Base-by-base conservation (phyloP, 2,329 filamentous ascomycete genomes). In the Fusarium duplospermum region DNA sequence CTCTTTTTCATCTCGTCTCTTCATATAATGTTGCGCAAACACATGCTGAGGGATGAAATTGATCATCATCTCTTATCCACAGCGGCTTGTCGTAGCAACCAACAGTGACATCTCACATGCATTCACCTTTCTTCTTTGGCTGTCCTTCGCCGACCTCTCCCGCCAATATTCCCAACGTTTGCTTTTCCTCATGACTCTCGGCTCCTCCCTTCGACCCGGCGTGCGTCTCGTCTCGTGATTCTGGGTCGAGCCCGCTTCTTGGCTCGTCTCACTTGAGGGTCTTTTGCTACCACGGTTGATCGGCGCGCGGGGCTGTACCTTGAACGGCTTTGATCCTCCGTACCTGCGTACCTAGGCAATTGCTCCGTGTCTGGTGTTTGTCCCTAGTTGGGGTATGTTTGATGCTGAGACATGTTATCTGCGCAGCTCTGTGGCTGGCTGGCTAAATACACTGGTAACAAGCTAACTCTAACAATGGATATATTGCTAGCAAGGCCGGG, bases 281-380 rank as follows among this genome's bases (percentile, higher is more conserved):
- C 20, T 40, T 62, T 62, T 62, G 38, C 59, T 47, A n/a, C 40
- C n/a, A 47, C 40, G 59, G n/a, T 50, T 54, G 60, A 54, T 54
- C 60, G 29, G 29, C 60, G 42, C 33, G 24, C 33, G 24, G 61
- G 31, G 47, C 31, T 40, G n/a, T 33, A 9, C 22, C 47, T 47
- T 40, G 18, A 62, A 33, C 36, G 18, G 35, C 57, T 31, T 33
- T 45, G 18, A 29, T 45, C 56, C 33, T 61, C 40, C 58, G 58
- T 24, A 6, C 6, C 18, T 40, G 16, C 33, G 33, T 14, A 27
- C 18, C 24, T 52, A 22, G 56, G 33, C 35, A 58, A 36, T 35
- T 35, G 56, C 33, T 58, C 56, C 56, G 20, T 58, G 33, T 24
- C 22, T 58, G 27, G 24, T 24, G 20, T 36, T 38, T 24, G 29